phyloP scores from a whole-genome alignment of 139 green algal genomes.

The Desmodesmus armatus region DNA sequence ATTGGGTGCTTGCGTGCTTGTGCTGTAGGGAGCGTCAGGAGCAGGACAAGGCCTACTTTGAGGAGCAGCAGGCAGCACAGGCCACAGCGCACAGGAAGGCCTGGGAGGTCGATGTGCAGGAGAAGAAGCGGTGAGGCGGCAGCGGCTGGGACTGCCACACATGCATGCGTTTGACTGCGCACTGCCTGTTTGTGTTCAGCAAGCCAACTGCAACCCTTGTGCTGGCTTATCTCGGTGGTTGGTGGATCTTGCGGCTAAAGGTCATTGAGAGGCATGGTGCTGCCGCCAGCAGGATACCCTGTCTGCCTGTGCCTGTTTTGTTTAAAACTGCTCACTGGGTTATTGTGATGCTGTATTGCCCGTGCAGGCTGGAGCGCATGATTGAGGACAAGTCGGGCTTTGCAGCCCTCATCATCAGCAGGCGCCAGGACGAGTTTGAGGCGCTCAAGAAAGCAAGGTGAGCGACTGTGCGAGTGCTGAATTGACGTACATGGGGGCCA shows the following conservation, averaged over 20 bases:
- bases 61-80: conserved; percentile 56
- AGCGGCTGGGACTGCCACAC: neutral
- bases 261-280: too few relatives aligned
- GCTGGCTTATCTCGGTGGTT: too few relatives aligned
- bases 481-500: too few relatives aligned
- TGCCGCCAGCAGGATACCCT: too few relatives aligned
- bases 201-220: neutral
- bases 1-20: too few relatives aligned
- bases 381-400: conserved; percentile 59
- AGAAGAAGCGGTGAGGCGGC: conserved; percentile 78
- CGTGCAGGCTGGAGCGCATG: conserved; percentile 56
- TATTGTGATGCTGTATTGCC: too few relatives aligned
- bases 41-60: conserved; percentile 72
- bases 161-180: neutral
- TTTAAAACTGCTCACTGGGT: too few relatives aligned
- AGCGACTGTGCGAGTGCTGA: too few relatives aligned
- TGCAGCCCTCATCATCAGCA: conserved; percentile 72
- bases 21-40: conserved; percentile 47
- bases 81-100: conserved; percentile 68
- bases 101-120: conserved; percentile 88
- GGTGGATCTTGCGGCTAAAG: too few relatives aligned
- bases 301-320: too few relatives aligned
- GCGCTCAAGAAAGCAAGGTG: conserved; percentile 50
- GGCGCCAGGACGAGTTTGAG: conserved; percentile 94
- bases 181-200: conserved; percentile 1